These are phyloP conservation scores for Claviceps pazoutovae DNA, from an alignment of 2,329 filamentous ascomycete genomes.

Conservation along the genomic window DNA sequence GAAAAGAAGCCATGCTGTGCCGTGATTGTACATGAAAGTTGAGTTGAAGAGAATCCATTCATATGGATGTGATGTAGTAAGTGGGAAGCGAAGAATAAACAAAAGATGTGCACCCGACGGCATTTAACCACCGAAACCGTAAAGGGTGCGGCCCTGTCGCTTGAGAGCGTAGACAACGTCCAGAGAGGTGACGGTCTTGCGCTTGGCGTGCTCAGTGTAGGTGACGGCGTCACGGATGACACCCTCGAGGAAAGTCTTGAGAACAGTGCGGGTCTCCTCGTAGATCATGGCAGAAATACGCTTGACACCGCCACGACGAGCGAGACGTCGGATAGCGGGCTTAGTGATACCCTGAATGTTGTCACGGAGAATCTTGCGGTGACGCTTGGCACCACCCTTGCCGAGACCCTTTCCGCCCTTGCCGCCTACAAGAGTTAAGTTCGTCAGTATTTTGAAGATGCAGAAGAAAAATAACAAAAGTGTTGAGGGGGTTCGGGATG, in stretches of 20 bases:
- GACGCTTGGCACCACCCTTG: conserved; percentile 97
- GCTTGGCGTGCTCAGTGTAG: conserved; percentile 70
- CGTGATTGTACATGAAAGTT: conserved; percentile 4
- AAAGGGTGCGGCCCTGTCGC: conserved; percentile 62
- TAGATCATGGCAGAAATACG: conserved; percentile 95
- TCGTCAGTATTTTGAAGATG: conserved; percentile 27
- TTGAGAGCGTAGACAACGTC: conserved; percentile 56
- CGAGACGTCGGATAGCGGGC: conserved; percentile 95
- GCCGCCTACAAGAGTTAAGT: conserved; percentile 46
- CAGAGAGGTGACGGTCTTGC: conserved; percentile 62
- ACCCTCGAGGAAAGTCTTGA: conserved; percentile 66
- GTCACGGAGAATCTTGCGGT: conserved; percentile 98
- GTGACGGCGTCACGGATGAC: conserved; percentile 67
- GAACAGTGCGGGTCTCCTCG: conserved; percentile 63
- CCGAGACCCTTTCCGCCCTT: conserved; percentile 97
- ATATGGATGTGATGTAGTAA: background rate
- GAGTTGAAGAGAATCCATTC: background rate
- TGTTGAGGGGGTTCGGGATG: background rate
- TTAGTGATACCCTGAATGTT: conserved; percentile 99
- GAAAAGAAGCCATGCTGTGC: background rate
- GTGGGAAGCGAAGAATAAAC: background rate
- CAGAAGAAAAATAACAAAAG: background rate
- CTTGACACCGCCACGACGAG: conserved; percentile 98
- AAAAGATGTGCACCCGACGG: background rate
- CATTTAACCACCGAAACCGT: conserved; percentile 76